Evolutionary conservation across 2,329 filamentous ascomycete species (phyloP).

Genomic region (Beauveria sp.): DNA sequence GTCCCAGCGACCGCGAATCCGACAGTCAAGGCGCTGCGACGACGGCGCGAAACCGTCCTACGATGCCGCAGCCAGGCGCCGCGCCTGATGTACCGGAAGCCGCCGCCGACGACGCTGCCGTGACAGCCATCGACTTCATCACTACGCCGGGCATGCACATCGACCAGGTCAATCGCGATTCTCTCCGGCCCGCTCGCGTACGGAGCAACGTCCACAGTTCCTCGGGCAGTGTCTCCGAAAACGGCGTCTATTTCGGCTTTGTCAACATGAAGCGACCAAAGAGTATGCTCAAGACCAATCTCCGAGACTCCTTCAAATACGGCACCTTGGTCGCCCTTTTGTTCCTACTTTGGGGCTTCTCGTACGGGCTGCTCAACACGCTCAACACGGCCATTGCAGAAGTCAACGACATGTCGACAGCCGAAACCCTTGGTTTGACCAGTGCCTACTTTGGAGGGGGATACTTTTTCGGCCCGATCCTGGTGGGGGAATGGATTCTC

Average conservation of each 20-base stretch:
- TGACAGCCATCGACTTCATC: conserved; percentile 38
- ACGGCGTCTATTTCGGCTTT: conserved; percentile 64
- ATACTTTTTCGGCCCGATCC: conserved; percentile 62
- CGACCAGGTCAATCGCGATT: conserved; percentile 1
- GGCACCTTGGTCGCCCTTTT: conserved; percentile 69
- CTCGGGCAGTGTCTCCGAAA: conserved; percentile 30
- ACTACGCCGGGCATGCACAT: conserved; percentile 31
- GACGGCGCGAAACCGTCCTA: conserved; percentile 1
- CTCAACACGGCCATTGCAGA: conserved; percentile 64
- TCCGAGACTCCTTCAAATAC: conserved; percentile 60
- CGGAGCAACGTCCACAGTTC: conserved; percentile 26
- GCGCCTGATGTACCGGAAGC: conserved; percentile 14
- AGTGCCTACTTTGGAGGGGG: conserved; percentile 63
- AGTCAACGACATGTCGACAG: conserved; percentile 52
- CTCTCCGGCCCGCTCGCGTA: conserved; percentile 11
- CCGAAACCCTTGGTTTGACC: conserved; percentile 60
- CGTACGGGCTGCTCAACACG: conserved; percentile 77
- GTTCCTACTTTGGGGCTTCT: conserved; percentile 86
- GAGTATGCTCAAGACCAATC: conserved; percentile 59
- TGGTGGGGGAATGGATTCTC: conserved; percentile 63
- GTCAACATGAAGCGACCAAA: conserved; percentile 63
- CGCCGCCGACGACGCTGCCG: conserved; percentile 17
- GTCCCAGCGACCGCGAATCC: conserved; percentile 22
- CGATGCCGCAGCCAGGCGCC: neutral
- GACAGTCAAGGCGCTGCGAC: neutral